Evolutionary conservation across 208 protist species (phyloP).

Genomic region (Trypanosoma boissoni): DNA sequence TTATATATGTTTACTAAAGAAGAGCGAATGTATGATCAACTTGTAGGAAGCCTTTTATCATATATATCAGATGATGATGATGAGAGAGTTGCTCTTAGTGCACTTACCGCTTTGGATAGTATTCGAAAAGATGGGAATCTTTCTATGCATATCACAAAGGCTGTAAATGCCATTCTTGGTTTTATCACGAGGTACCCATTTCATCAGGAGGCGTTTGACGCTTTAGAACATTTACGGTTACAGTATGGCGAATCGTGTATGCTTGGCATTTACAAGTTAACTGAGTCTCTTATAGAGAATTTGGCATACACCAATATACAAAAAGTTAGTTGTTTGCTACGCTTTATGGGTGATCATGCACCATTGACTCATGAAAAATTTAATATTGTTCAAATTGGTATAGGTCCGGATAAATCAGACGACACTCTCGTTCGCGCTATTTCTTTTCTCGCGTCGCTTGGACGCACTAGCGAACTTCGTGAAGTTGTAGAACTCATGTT

Average conservation of each 20-base stretch:
- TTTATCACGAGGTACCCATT: conserved; percentile 26
- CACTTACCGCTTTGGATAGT: conserved; percentile 22
- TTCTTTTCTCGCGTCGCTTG: conserved; percentile 61
- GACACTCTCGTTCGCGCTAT: conserved; percentile 68
- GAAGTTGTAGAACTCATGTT: conserved; percentile 76
- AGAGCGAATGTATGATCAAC: conserved; percentile 21
- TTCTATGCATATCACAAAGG: background rate
- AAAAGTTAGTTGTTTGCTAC: conserved; percentile 69
- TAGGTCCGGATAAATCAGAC: conserved; percentile 28
- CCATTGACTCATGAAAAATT: conserved; percentile 37
- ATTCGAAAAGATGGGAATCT: conserved; percentile 17
- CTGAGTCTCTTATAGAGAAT: conserved; percentile 57
- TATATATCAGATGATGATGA: conserved; percentile 31
- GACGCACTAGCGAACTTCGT: conserved; percentile 63
- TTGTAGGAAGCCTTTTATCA: conserved; percentile 30
- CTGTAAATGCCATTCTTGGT: conserved; percentile 9
- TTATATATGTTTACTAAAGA: conserved; percentile 29
- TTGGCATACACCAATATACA: conserved; percentile 61
- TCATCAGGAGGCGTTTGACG: conserved; percentile 38
- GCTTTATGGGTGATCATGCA: conserved; percentile 47
- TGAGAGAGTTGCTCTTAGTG: conserved; percentile 13
- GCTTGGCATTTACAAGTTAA: conserved; percentile 42
- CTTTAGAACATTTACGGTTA: conserved; percentile 48
- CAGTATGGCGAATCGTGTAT: conserved; percentile 50
- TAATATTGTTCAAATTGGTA: conserved; percentile 38